These are phyloP conservation scores for Microdochium paspali DNA, from an alignment of 2,329 filamentous ascomycete species.

Conservation along the genomic window DNA sequence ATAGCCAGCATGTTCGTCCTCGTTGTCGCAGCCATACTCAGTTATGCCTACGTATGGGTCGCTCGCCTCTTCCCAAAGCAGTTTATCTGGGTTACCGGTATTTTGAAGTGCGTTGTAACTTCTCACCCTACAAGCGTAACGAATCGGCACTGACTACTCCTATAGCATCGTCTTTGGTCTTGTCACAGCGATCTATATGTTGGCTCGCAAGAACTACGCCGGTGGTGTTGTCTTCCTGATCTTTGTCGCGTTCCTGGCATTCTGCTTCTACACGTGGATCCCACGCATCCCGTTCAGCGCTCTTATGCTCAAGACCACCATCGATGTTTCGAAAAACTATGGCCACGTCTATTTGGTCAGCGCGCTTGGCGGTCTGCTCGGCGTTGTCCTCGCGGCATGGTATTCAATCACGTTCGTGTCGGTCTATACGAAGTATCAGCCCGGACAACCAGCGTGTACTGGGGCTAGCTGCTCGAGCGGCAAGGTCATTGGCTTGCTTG, in stretches of 20 bases:
- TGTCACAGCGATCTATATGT: conserved; percentile 81
- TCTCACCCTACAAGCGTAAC: neutral
- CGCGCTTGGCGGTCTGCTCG: conserved; percentile 69
- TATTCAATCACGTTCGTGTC: conserved; percentile 79
- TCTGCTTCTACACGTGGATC: conserved; percentile 86
- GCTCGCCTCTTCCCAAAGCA: conserved; percentile 75
- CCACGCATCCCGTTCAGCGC: conserved; percentile 84
- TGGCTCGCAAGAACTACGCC: conserved; percentile 65
- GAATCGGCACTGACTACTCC: neutral
- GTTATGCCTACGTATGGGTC: conserved; percentile 65
- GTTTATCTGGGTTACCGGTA: conserved; percentile 88
- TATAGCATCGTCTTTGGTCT: conserved; percentile 62
- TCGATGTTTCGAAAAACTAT: conserved; percentile 74
- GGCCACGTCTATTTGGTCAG: conserved; percentile 85
- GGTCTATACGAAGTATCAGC: conserved; percentile 77
- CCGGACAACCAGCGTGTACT: conserved; percentile 45
- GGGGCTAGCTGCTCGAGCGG: conserved; percentile 58
- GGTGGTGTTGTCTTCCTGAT: conserved; percentile 82
- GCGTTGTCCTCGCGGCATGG: conserved; percentile 72
- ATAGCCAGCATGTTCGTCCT: conserved; percentile 52
- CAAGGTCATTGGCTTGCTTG: conserved; percentile 75
- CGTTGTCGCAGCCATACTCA: conserved; percentile 63
- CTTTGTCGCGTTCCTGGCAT: conserved; percentile 68
- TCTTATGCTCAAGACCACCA: conserved; percentile 77
- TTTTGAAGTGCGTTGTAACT: conserved; percentile 48